Conservation (phyloP, 179 eudicot species). For the Drosera spatulata region DNA sequence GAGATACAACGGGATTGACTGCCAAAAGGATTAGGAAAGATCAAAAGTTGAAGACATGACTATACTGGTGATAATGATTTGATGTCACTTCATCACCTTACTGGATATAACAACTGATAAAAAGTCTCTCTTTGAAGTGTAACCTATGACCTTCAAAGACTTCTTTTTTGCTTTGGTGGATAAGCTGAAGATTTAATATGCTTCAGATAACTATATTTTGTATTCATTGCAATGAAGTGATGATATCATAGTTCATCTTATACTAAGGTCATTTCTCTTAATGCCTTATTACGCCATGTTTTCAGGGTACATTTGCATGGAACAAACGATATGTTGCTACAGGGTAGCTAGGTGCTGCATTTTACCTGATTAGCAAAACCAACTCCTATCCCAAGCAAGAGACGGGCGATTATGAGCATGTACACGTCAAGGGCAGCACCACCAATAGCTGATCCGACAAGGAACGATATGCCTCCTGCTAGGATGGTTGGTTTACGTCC, state of each 20-base stretch:
- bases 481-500: constrained; percentile 43
- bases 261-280: too few species aligned
- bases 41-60: background rate
- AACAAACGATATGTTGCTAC: background rate
- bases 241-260: too few species aligned
- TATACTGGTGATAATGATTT: background rate
- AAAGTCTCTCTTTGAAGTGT: too few species aligned
- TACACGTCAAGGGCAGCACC: constrained; percentile 9
- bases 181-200: too few species aligned
- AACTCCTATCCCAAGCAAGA: constrained; percentile 9
- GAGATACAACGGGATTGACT: constrained; percentile 26
- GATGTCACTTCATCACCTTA: background rate
- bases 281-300: too few species aligned
- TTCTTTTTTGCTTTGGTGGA: too few species aligned
- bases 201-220: too few species aligned
- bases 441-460: constrained; percentile 28
- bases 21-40: background rate
- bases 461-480: constrained; percentile 38
- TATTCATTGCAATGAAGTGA: too few species aligned
- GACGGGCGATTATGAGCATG: constrained; percentile 16
- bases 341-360: background rate
- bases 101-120: too few species aligned
- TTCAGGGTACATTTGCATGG: background rate
- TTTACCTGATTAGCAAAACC: background rate
- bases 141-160: too few species aligned